Evolutionary conservation across 495 filamentous ascomycete species (phyloP).

Genomic region (Trichoderma virens): DNA sequence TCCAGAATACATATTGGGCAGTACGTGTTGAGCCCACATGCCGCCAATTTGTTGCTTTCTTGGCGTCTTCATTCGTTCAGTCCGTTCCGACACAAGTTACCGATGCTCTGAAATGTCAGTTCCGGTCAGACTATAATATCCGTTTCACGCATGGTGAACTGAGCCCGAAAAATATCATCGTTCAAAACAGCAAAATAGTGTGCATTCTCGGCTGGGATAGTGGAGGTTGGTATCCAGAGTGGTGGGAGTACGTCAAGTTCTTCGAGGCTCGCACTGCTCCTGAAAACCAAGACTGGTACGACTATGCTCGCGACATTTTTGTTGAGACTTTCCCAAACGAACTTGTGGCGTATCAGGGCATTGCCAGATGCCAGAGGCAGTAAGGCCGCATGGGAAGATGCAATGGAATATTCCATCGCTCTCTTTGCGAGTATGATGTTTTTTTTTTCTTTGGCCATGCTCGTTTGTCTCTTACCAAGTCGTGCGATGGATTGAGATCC

Average conservation of each 20-base stretch:
- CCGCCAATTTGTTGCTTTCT: not conserved
- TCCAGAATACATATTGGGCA: not conserved
- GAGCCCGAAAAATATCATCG: slow-evolving; percentile 24
- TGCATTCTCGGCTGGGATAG: slow-evolving; percentile 46
- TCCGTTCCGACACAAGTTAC: not conserved
- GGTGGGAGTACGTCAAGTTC: slow-evolving; percentile 38
- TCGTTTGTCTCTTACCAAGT: not conserved
- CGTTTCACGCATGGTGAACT: slow-evolving; percentile 26
- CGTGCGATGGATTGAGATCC: not conserved
- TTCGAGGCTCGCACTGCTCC: slow-evolving; percentile 1
- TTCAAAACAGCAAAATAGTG: slow-evolving; percentile 24
- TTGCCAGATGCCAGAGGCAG: not conserved
- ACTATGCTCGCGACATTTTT: not conserved
- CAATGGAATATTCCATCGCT: not conserved
- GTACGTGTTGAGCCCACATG: not conserved
- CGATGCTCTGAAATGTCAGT: not conserved
- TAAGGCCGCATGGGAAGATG: not conserved
- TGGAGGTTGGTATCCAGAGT: slow-evolving; percentile 46
- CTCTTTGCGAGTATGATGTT: not conserved
- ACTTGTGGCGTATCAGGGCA: not conserved
- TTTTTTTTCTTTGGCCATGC: not conserved
- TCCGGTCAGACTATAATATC: not conserved
- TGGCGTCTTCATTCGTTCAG: not conserved
- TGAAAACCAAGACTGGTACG: slow-evolving; percentile 4
- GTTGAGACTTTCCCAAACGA: not conserved